Percentiles rank a stretch among this genome's conserved stretches.
phyloP scores from a whole-genome alignment of 805 yeast genomes.

The Clavispora carvajalis region DNA sequence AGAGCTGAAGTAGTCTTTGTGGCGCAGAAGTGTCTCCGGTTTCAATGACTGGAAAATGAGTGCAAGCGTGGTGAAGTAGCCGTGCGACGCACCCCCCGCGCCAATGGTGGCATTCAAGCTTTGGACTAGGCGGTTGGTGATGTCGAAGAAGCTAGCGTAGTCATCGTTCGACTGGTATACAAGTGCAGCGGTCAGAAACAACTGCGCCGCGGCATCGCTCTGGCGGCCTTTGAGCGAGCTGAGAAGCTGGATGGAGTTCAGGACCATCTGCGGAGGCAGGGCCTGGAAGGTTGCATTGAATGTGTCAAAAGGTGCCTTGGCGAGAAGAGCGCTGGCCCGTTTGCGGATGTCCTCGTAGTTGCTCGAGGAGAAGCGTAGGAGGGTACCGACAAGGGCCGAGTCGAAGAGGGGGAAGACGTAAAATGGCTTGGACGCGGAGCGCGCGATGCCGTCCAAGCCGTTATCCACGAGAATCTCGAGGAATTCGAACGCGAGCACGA shows the following conservation, averaged over 20 bases:
- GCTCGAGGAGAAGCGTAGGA: conserved; percentile 60
- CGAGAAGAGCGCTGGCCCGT: conserved; percentile 5
- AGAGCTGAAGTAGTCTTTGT: conserved; percentile 1
- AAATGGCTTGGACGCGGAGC: conserved; percentile 1
- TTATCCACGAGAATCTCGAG: conserved; percentile 44
- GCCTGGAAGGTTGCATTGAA: neutral
- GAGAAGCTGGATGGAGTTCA: conserved; percentile 18
- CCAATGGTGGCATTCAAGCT: conserved; percentile 14
- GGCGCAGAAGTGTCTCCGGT: neutral
- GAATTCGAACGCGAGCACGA: conserved; percentile 27
- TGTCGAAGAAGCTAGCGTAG: conserved; percentile 2
- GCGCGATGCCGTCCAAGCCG: conserved; percentile 9
- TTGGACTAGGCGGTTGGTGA: conserved; percentile 2
- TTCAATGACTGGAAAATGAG: conserved; percentile 27
- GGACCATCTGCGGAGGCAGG: neutral
- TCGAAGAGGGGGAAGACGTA: conserved; percentile 4
- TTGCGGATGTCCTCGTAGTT: conserved; percentile 73
- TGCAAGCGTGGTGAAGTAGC: conserved; percentile 57
- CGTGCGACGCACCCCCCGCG: conserved; percentile 50
- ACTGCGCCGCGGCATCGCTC: conserved; percentile 76
- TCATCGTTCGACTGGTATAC: conserved; percentile 5
- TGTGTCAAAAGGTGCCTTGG: neutral
- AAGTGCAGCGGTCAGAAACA: conserved; percentile 46
- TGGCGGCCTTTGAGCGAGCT: conserved; percentile 49
- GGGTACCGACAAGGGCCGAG: conserved; percentile 28